These are phyloP conservation scores for Dispira parvispora DNA, from an alignment of 192 early-diverging fungal species.

Conservation along the genomic window DNA sequence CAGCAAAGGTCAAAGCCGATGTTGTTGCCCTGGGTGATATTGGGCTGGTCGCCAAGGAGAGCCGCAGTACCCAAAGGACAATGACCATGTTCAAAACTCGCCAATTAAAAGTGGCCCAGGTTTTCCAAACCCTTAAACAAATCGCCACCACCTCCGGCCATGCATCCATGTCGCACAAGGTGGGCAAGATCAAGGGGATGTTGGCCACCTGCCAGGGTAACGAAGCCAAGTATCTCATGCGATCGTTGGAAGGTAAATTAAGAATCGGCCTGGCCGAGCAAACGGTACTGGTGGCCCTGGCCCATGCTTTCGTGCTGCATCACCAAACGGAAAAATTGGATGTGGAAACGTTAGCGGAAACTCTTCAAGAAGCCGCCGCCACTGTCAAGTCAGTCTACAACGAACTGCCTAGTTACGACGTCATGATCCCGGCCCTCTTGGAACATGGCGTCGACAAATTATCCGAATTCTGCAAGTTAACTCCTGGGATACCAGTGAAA, in stretches of 20 bases:
- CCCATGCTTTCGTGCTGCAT: conserved; percentile 59
- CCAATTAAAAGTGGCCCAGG: conserved; percentile 46
- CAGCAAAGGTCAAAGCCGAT: conserved; percentile 62
- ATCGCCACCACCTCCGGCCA: conserved; percentile 70
- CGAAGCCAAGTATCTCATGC: conserved; percentile 78
- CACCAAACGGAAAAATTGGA: neutral
- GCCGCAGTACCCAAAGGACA: conserved; percentile 70
- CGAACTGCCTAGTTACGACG: conserved; percentile 85
- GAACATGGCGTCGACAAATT: conserved; percentile 54
- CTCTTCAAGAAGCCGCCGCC: conserved; percentile 29
- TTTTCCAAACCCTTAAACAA: conserved; percentile 74
- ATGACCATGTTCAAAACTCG: conserved; percentile 60
- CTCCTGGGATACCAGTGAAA: conserved; percentile 90
- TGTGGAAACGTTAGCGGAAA: conserved; percentile 11
- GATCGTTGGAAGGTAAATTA: conserved; percentile 79
- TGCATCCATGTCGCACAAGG: conserved; percentile 39
- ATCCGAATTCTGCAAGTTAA: conserved; percentile 66
- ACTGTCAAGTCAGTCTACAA: conserved; percentile 43
- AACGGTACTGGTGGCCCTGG: conserved; percentile 73
- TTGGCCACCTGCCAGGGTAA: conserved; percentile 54
- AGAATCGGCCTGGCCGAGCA: conserved; percentile 93
- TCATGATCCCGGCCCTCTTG: conserved; percentile 73
- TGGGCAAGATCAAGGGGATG: conserved; percentile 55
- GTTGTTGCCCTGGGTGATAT: conserved; percentile 69
- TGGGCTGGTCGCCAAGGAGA: conserved; percentile 75